Evolutionary conservation across 208 protist genomes (phyloP), one percentile per base, ranked within the genome.

Genomic region (Blastocrithidia nonstop): DNA sequence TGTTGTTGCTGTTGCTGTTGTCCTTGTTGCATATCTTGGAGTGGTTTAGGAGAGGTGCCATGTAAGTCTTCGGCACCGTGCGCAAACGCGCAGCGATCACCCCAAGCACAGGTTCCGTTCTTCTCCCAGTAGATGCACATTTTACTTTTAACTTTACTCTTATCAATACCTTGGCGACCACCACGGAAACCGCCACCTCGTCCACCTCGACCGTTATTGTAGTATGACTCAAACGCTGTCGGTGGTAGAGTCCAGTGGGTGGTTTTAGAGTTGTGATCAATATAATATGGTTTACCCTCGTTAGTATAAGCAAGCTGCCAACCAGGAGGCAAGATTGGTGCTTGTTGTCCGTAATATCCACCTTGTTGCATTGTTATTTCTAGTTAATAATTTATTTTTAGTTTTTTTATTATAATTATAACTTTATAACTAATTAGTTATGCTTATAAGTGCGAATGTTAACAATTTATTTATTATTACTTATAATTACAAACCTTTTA

Each of bases 51-150:
- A 15, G 58, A 31, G 17, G 59, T 46, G 7, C 41, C 53, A 20
- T 61, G 51, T 2, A 88, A 54, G 57, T 88, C 74, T 21, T 51
- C 64, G n/a, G 62, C 39, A 13, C 79, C 79, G 62, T 88, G 79
- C 19, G 79, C 79, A 49, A 88, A 88, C 15, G 79, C 79, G 49
- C 79, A 88, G 29, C 71, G 66, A 48, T 88, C 78, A 16, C 78
- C 78, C 70, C 70, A 88, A n/a, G 54, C 70, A 61, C 78, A 88
- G 38, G 53, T 58, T n/a, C 73, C 73, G 57, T 71, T 78, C 49
- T 82, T 80, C 48, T 88, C 69, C 67, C 71, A 88, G 61, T 83
- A 82, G 20, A 82, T 81, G 59, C 78, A 88, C 70, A 88, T 80
- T 60, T 88, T 88, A 2, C 73, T 81, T 65, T 88, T 88, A 44